These are phyloP conservation scores for Syzygium grande DNA, from an alignment of 345 rosid genomes.

Conservation along the genomic window DNA sequence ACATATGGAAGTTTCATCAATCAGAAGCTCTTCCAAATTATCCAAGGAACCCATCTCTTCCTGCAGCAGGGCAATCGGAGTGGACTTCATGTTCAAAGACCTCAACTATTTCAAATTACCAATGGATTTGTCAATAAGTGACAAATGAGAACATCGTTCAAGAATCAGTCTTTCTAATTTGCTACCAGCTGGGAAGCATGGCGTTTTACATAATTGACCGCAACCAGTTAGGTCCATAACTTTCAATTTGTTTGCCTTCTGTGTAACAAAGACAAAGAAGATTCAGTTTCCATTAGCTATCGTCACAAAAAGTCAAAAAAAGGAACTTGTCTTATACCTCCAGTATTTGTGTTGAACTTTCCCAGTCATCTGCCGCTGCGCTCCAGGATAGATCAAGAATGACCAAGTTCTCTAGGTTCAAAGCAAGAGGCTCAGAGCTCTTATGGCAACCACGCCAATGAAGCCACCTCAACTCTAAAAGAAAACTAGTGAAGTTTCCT, in stretches of 20 bases:
- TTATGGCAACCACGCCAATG: constrained; percentile 1
- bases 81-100: constrained; percentile 1
- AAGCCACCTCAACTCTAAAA: background rate
- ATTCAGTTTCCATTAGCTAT: background rate
- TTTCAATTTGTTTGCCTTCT: constrained; percentile 1
- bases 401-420: background rate
- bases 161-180: background rate
- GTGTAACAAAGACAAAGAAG: background rate
- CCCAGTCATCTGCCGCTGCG: background rate
- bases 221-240: background rate
- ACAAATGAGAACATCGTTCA: background rate
- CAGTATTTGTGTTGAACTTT: background rate
- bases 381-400: constrained; percentile 3
- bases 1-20: background rate
- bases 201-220: background rate
- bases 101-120: background rate
- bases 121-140: background rate
- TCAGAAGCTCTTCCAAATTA: background rate
- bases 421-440: background rate
- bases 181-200: background rate
- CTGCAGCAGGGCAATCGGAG: background rate
- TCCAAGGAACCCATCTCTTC: background rate
- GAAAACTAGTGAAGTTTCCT: background rate
- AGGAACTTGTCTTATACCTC: background rate
- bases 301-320: background rate